phyloP scores from a whole-genome alignment of 768 basidiomycete species.

The Psilocybe sp. region DNA sequence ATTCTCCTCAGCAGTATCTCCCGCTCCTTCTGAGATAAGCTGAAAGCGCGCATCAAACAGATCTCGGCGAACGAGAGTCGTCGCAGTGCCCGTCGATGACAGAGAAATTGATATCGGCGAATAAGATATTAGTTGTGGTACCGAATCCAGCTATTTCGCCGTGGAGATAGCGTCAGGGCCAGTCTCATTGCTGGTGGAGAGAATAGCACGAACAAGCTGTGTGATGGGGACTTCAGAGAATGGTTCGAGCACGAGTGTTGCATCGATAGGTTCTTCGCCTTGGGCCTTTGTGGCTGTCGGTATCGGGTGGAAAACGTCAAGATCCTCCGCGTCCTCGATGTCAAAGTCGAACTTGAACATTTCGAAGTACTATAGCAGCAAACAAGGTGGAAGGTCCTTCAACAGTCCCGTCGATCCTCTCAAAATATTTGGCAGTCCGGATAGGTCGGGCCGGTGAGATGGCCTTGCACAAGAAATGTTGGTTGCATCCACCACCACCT shows the following conservation, averaged over 20 bases:
- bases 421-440: neutral
- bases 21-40: conserved; percentile 59
- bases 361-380: neutral
- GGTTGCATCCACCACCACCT: too few species aligned
- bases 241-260: conserved; percentile 12
- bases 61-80: conserved; percentile 72
- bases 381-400: neutral
- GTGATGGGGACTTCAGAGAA: conserved; percentile 31
- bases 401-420: neutral
- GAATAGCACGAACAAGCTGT: conserved; percentile 31
- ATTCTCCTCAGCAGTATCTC: conserved; percentile 20
- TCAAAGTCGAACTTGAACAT: conserved; percentile 15
- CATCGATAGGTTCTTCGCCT: conserved; percentile 1
- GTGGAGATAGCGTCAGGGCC: conserved; percentile 1
- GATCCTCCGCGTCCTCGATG: conserved; percentile 8
- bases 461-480: too few species aligned
- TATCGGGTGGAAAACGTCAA: conserved; percentile 15
- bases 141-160: conserved; percentile 50
- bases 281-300: conserved; percentile 5
- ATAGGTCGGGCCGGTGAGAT: too few species aligned
- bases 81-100: conserved; percentile 22
- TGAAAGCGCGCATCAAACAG: conserved; percentile 97
- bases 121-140: conserved; percentile 78
- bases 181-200: conserved; percentile 8
- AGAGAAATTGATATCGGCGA: conserved; percentile 64